phyloP scores from a whole-genome alignment of 1,284 basidiomycete species.

The Melampsora abietis-canadensis region DNA sequence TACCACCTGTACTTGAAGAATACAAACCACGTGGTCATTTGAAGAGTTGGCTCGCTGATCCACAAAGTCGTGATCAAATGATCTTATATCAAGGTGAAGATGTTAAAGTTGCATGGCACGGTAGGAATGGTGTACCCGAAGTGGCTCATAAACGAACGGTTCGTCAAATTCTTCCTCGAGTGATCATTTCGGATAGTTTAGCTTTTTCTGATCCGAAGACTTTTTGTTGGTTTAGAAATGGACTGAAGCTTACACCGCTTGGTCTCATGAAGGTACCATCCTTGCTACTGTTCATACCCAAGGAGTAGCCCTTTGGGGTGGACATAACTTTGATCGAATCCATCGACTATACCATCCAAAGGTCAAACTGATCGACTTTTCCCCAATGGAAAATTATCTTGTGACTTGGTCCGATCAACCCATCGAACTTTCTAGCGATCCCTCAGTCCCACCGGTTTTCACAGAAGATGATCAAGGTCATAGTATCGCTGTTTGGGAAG shows the following conservation, averaged over 20 bases:
- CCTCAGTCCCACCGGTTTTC: constrained; percentile 72
- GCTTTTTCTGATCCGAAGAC: neutral
- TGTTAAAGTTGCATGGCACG: constrained; percentile 89
- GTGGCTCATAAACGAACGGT: constrained; percentile 71
- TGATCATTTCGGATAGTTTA: constrained; percentile 51
- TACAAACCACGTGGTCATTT: constrained; percentile 87
- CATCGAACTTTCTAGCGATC: constrained; percentile 63
- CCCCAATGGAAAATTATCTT: constrained; percentile 92
- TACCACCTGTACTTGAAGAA: constrained; percentile 73
- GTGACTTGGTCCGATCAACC: constrained; percentile 98
- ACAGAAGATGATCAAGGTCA: constrained; percentile 94
- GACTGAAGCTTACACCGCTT: constrained; percentile 96
- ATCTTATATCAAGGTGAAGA: constrained; percentile 89
- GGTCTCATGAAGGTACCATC: constrained; percentile 94
- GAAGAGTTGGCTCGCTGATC: constrained; percentile 88
- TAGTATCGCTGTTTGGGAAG: constrained; percentile 95
- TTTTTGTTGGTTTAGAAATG: constrained; percentile 63
- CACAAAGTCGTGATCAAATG: constrained; percentile 90
- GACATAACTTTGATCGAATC: constrained; percentile 76
- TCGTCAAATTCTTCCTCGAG: constrained; percentile 50
- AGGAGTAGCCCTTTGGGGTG: constrained; percentile 94
- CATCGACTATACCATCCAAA: constrained; percentile 92
- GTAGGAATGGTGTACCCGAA: constrained; percentile 81
- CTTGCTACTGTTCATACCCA: constrained; percentile 90
- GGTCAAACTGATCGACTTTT: constrained; percentile 95